Percentiles rank a stretch among this genome's conserved stretches.
Evolutionary conservation across 1,284 basidiomycete genomes (phyloP).

Genomic region (Boletus sp.): DNA sequence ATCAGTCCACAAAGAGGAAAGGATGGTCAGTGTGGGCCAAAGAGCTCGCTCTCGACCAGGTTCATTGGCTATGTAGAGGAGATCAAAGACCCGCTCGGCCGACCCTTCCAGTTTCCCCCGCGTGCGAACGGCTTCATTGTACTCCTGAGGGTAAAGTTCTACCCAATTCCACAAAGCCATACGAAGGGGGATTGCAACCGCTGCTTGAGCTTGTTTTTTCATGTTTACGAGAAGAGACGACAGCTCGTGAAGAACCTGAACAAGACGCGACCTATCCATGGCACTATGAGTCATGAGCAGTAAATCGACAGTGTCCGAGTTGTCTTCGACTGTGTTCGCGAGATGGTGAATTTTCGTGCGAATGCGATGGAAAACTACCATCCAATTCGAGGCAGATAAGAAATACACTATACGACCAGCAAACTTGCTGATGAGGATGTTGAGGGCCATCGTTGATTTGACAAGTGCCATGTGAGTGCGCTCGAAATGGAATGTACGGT

Average conservation of each 20-base stretch:
- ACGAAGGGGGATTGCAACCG: constrained; percentile 72
- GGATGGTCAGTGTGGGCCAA: constrained; percentile 79
- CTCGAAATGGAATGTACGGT: constrained; percentile 52
- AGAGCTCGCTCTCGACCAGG: constrained; percentile 55
- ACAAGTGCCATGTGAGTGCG: constrained; percentile 63
- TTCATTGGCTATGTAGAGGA: constrained; percentile 59
- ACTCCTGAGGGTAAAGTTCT: constrained; percentile 77
- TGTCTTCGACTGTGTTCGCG: constrained; percentile 50
- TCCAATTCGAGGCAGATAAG: constrained; percentile 90
- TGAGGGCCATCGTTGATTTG: constrained; percentile 54
- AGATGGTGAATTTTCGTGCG: constrained; percentile 68
- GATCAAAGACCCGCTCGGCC: constrained; percentile 80
- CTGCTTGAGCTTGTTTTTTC: constrained; percentile 69
- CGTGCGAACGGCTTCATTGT: constrained; percentile 64
- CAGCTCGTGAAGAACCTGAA: constrained; percentile 72
- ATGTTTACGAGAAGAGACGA: constrained; percentile 83
- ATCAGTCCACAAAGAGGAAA: constrained; percentile 79
- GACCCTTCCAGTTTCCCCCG: constrained; percentile 72
- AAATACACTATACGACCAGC: constrained; percentile 82
- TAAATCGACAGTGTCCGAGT: constrained; percentile 67
- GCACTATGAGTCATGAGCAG: constrained; percentile 71
- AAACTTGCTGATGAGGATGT: constrained; percentile 60
- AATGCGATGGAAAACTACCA: constrained; percentile 71
- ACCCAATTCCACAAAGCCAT: constrained; percentile 93
- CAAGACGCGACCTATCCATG: constrained; percentile 60